Percentiles rank a stretch among this genome's conserved stretches.
These are phyloP conservation scores for Xylaria sp. DNA, from an alignment of 2,329 filamentous ascomycete species.

Conservation along the genomic window DNA sequence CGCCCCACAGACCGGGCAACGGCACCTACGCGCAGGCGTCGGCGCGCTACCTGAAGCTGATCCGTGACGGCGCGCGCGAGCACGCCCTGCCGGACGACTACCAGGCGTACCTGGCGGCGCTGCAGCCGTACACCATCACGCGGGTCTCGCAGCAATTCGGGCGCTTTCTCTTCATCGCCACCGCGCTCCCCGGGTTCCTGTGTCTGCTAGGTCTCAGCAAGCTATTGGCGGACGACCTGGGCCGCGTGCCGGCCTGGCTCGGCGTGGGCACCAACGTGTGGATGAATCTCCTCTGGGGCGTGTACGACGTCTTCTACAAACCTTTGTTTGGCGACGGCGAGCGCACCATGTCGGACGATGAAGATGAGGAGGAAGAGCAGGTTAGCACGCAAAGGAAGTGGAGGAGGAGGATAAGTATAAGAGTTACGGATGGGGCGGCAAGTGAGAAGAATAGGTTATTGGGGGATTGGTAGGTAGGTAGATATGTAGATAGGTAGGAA, in stretches of 20 bases:
- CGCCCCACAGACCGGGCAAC: constrained; percentile 66
- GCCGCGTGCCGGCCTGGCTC: constrained; percentile 76
- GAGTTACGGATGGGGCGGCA: constrained; percentile 14
- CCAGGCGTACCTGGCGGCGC: constrained; percentile 73
- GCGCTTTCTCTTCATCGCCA: constrained; percentile 66
- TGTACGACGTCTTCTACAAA: constrained; percentile 73
- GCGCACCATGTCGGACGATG: constrained; percentile 58
- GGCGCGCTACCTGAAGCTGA: constrained; percentile 81
- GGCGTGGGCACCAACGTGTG: constrained; percentile 59
- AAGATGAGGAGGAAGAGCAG: constrained; percentile 11
- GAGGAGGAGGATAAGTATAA: background rate
- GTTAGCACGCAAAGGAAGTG: background rate
- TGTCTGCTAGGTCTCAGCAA: constrained; percentile 58
- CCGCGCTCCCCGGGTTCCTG: constrained; percentile 68
- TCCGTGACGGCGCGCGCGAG: constrained; percentile 82
- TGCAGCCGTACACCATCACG: constrained; percentile 79
- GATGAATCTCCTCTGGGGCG: constrained; percentile 65
- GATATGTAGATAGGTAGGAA: background rate
- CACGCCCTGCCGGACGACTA: constrained; percentile 84
- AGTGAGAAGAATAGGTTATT: constrained; percentile 45
- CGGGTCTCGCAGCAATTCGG: constrained; percentile 74
- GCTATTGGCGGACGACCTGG: constrained; percentile 69
- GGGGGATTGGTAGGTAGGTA: constrained; percentile 44
- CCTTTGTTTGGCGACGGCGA: constrained; percentile 87
- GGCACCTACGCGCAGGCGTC: constrained; percentile 84